Evolutionary conservation across 2,329 filamentous ascomycete species (phyloP).

Genomic region (Pyricularia grisea): DNA sequence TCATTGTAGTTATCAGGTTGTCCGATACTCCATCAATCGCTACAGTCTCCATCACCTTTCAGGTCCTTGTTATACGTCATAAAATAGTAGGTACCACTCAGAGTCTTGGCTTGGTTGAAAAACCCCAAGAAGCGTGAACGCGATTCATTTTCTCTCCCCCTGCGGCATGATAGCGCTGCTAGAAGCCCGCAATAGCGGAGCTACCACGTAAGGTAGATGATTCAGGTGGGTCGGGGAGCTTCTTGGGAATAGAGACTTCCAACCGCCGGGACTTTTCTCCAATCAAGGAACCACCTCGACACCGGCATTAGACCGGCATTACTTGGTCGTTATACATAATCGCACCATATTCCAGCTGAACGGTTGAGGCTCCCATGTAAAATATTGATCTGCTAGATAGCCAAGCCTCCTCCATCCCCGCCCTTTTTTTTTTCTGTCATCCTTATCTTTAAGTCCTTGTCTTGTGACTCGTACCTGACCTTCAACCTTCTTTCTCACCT

Average conservation of each 20-base stretch:
- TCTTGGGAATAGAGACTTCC: no score
- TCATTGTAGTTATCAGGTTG: no score
- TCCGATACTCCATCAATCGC: no score
- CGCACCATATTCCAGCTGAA: neutral
- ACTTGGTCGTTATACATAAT: neutral
- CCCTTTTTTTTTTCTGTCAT: neutral
- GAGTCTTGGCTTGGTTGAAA: no score
- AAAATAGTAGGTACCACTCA: no score
- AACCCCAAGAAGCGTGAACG: no score
- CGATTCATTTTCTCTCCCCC: neutral
- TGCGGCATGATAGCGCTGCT: neutral
- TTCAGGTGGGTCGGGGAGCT: neutral
- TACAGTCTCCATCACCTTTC: no score
- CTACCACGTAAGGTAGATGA: neutral
- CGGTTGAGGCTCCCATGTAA: neutral
- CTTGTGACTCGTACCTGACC: neutral
- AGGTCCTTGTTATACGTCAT: no score
- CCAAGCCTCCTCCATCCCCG: neutral
- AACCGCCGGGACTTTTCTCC: no score
- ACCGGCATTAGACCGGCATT: neutral
- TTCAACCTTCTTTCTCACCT: neutral
- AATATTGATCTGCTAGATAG: neutral
- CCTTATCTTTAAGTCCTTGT: neutral
- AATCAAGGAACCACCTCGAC: no score
- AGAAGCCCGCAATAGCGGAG: neutral